These are phyloP conservation scores for Dryas drummondii DNA, from an alignment of 306 rosid genomes.

Conservation along the genomic window DNA sequence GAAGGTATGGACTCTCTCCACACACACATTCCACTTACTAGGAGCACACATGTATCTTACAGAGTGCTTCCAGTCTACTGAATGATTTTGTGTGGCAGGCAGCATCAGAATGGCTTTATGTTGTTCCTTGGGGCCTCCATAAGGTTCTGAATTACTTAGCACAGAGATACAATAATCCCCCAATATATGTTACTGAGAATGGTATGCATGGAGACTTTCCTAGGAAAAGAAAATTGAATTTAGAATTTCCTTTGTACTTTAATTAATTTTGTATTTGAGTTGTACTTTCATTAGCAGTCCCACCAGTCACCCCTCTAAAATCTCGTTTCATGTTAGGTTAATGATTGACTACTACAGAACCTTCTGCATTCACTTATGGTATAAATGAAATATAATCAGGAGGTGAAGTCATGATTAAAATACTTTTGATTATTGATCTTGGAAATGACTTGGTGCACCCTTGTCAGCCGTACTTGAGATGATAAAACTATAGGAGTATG, in stretches of 20 bases:
- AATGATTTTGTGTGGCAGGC: constrained; percentile 57
- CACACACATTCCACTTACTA: neutral
- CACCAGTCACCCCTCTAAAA: no score
- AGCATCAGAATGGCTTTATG: constrained; percentile 95
- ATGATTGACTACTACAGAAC: neutral
- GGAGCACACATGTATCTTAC: neutral
- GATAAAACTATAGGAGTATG: neutral
- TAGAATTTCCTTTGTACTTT: neutral
- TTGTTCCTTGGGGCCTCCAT: constrained; percentile 93
- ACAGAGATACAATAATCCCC: constrained; percentile 56
- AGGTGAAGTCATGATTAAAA: neutral
- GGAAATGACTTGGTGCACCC: neutral
- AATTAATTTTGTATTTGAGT: neutral
- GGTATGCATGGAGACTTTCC: constrained; percentile 46
- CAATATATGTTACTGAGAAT: constrained; percentile 74
- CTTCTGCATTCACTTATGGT: neutral
- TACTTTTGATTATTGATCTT: neutral
- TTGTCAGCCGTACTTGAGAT: neutral
- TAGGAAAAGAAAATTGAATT: neutral
- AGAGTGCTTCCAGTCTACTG: constrained; percentile 15
- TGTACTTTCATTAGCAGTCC: neutral
- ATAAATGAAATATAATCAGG: neutral
- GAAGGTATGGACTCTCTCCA: constrained; percentile 49
- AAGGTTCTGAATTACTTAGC: constrained; percentile 68
- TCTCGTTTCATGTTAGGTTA: neutral